Percentiles rank a stretch among this genome's conserved stretches.
Conservation (phyloP, 2,329 filamentous ascomycete species). For the Trichoderma asperellum region DNA sequence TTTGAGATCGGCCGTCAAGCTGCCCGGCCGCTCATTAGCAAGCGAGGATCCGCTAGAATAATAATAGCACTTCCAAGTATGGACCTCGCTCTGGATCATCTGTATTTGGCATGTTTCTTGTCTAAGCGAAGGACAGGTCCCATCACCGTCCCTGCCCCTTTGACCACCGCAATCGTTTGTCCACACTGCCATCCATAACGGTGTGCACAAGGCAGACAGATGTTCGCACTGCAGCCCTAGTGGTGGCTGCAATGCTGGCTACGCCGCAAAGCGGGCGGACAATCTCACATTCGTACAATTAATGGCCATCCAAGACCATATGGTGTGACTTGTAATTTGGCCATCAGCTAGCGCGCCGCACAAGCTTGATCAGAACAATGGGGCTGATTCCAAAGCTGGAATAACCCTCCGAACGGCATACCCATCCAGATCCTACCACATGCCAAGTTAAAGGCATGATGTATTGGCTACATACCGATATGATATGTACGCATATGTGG, state of each 20-base stretch:
- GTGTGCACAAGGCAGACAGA: neutral
- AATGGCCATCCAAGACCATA: neutral
- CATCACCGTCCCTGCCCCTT: neutral
- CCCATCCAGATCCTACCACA: slow-evolving; percentile 9
- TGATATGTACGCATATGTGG: slow-evolving; percentile 6
- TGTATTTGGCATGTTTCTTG: slow-evolving; percentile 4
- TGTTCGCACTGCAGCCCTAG: neutral
- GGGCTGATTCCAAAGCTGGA: slow-evolving; percentile 20
- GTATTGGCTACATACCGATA: neutral
- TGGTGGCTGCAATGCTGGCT: neutral
- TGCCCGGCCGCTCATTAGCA: slow-evolving; percentile 1
- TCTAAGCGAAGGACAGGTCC: slow-evolving; percentile 6
- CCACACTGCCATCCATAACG: neutral
- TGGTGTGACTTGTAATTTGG: slow-evolving; percentile 18
- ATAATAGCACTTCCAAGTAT: neutral
- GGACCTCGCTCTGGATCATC: neutral
- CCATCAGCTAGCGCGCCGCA: slow-evolving; percentile 3
- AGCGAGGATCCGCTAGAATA: slow-evolving; percentile 17
- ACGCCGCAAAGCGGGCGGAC: slow-evolving; percentile 6
- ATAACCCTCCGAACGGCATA: slow-evolving; percentile 13
- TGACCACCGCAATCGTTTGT: neutral
- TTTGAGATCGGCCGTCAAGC: slow-evolving; percentile 13
- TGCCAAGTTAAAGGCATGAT: neutral
- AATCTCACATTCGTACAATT: neutral
- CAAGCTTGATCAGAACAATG: slow-evolving; percentile 7